phyloP scores from a whole-genome alignment of 2,329 filamentous ascomycete genomes.

The Aspergillus tamarii region DNA sequence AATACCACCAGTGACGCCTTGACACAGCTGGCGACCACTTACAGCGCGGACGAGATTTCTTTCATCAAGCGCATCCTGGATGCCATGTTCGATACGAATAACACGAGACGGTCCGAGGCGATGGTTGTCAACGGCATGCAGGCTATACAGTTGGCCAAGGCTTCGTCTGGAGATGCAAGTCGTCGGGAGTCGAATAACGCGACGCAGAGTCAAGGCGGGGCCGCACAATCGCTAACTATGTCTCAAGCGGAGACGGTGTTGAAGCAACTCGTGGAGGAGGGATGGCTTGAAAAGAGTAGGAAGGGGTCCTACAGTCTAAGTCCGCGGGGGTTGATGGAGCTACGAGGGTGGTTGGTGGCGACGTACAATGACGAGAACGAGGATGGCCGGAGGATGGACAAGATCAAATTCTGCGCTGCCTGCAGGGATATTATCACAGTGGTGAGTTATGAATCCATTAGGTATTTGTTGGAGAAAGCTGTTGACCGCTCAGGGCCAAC shows the following conservation, averaged over 20 bases:
- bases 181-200: conserved; percentile 52
- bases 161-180: conserved; percentile 37
- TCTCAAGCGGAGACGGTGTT: conserved; percentile 77
- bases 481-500: conserved; percentile 60
- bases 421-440: conserved; percentile 89
- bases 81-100: conserved; percentile 88
- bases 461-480: not conserved
- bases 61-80: conserved; percentile 88
- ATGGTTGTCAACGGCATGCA: conserved; percentile 82
- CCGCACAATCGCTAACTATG: conserved; percentile 66
- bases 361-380: conserved; percentile 80
- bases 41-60: conserved; percentile 79
- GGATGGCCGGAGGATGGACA: conserved; percentile 60
- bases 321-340: conserved; percentile 79
- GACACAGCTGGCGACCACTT: conserved; percentile 83
- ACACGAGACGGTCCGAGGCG: conserved; percentile 76
- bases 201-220: conserved; percentile 38
- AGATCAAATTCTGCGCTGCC: conserved; percentile 83
- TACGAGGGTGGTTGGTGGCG: conserved; percentile 80
- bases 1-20: conserved; percentile 84
- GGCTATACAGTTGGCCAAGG: conserved; percentile 69
- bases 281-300: conserved; percentile 79
- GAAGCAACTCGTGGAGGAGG: conserved; percentile 70
- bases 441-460: conserved; percentile 39
- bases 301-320: conserved; percentile 75